Percentiles rank a stretch among this genome's conserved stretches.
phyloP scores from a whole-genome alignment of 1,284 basidiomycete species.

The Grifola frondosa region DNA sequence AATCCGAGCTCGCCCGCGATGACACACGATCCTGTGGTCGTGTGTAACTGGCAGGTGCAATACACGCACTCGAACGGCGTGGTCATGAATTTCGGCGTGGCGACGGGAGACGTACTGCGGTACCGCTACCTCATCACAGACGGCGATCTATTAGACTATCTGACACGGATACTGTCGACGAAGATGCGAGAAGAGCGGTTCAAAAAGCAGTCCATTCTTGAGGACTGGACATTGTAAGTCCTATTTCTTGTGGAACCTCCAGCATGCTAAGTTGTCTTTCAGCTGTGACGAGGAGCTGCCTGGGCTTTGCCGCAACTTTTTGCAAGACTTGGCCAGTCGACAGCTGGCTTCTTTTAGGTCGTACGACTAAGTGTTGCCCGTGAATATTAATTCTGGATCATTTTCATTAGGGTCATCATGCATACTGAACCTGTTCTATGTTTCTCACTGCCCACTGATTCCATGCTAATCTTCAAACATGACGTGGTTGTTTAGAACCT shows the following conservation, averaged over 20 bases:
- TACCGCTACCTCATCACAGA: slow-evolving; percentile 18
- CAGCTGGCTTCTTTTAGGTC: slow-evolving; percentile 7
- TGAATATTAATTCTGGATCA: too few relatives aligned
- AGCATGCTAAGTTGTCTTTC: too few relatives aligned
- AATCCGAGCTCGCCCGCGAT: slow-evolving; percentile 10
- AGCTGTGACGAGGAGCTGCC: slow-evolving; percentile 17
- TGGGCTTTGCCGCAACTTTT: slow-evolving; percentile 13
- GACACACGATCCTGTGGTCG: slow-evolving; percentile 18
- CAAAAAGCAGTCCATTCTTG: slow-evolving; percentile 10
- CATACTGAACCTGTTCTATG: too few relatives aligned
- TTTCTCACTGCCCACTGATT: too few relatives aligned
- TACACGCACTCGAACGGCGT: slow-evolving; percentile 1
- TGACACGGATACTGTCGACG: slow-evolving; percentile 7
- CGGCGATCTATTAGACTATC: slow-evolving; percentile 8
- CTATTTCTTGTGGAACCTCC: neutral
- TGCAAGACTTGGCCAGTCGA: slow-evolving; percentile 12
- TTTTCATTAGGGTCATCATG: too few relatives aligned
- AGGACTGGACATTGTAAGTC: slow-evolving; percentile 19
- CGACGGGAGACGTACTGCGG: slow-evolving; percentile 14
- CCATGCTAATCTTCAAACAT: too few relatives aligned
- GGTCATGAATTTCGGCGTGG: slow-evolving; percentile 16
- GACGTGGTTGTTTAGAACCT: too few relatives aligned
- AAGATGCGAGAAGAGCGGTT: slow-evolving; percentile 11
- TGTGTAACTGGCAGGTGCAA: slow-evolving; percentile 19
- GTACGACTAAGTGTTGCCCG: too few relatives aligned